These are phyloP conservation scores for Cornus controversa DNA, from an alignment of 148 eudicot genomes.

Conservation along the genomic window DNA sequence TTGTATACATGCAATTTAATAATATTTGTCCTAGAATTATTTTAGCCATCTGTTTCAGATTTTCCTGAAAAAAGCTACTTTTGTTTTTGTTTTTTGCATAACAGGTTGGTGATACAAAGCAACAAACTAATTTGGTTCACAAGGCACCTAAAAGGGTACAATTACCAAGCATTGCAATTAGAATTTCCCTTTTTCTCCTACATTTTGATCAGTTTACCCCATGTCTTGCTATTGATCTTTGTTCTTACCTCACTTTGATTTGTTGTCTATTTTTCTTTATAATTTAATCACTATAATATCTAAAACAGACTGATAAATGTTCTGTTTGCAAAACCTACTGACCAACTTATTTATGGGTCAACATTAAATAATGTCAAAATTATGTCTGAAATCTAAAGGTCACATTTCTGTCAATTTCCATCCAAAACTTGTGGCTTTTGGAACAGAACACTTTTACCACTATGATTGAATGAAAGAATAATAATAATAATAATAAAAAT, in stretches of 20 bases:
- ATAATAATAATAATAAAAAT: no score
- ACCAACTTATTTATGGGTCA: not conserved
- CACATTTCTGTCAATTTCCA: not conserved
- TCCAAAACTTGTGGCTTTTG: not conserved
- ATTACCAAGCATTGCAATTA: not conserved
- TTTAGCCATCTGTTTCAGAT: not conserved
- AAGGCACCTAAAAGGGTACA: constrained; percentile 77
- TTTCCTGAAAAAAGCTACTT: not conserved
- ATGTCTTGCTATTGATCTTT: not conserved
- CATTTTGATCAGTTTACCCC: not conserved
- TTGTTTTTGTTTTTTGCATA: constrained; percentile 17
- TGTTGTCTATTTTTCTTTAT: not conserved
- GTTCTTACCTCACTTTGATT: not conserved
- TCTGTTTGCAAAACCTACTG: not conserved
- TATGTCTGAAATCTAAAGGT: not conserved
- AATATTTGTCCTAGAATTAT: not conserved
- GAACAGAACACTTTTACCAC: not conserved
- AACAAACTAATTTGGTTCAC: constrained; percentile 59
- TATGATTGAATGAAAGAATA: no score
- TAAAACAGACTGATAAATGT: not conserved
- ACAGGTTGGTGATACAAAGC: constrained; percentile 64
- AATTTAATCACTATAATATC: not conserved
- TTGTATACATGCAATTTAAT: no score
- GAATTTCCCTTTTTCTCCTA: not conserved
- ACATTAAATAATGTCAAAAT: no score